Percentiles rank a stretch among this genome's conserved stretches.
Evolutionary conservation across 2,329 filamentous ascomycete genomes (phyloP).

Genomic region (Fusarium sp.): DNA sequence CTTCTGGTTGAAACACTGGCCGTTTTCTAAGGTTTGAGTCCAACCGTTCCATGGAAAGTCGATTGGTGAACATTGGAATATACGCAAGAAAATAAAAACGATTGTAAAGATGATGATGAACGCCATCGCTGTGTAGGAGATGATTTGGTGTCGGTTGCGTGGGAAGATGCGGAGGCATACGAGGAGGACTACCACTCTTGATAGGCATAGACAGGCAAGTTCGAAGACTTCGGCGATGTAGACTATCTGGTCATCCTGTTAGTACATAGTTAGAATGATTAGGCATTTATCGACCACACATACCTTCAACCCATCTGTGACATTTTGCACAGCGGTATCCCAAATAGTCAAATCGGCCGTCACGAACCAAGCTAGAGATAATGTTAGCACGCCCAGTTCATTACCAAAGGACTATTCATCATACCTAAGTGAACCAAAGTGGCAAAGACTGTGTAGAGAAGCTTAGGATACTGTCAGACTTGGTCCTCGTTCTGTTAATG

Average conservation of each 20-base stretch:
- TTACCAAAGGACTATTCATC: neutral
- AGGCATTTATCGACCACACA: neutral
- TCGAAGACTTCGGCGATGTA: slow-evolving; percentile 48
- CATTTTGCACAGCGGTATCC: slow-evolving; percentile 3
- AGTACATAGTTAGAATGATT: neutral
- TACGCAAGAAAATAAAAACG: slow-evolving; percentile 48
- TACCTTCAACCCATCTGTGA: slow-evolving; percentile 31
- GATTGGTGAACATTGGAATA: slow-evolving; percentile 53
- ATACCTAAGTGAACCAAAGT: slow-evolving; percentile 27
- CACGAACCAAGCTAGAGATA: slow-evolving; percentile 16
- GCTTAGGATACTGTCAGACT: slow-evolving; percentile 22
- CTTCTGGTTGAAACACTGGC: slow-evolving; percentile 36
- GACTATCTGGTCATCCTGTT: slow-evolving; percentile 36
- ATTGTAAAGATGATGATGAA: slow-evolving; percentile 49
- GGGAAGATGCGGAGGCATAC: slow-evolving; percentile 53
- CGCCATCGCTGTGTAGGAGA: slow-evolving; percentile 47
- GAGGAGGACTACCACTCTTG: slow-evolving; percentile 51
- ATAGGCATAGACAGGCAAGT: slow-evolving; percentile 50
- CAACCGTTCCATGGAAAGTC: slow-evolving; percentile 48
- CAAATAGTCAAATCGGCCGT: slow-evolving; percentile 3
- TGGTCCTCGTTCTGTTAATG: neutral
- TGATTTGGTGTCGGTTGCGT: slow-evolving; percentile 44
- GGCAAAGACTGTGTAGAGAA: slow-evolving; percentile 39
- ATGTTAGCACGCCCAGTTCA: slow-evolving; percentile 5
- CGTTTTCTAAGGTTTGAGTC: slow-evolving; percentile 11